Conservation (phyloP, 768 basidiomycete species). For the Hypholoma sublateritium region DNA sequence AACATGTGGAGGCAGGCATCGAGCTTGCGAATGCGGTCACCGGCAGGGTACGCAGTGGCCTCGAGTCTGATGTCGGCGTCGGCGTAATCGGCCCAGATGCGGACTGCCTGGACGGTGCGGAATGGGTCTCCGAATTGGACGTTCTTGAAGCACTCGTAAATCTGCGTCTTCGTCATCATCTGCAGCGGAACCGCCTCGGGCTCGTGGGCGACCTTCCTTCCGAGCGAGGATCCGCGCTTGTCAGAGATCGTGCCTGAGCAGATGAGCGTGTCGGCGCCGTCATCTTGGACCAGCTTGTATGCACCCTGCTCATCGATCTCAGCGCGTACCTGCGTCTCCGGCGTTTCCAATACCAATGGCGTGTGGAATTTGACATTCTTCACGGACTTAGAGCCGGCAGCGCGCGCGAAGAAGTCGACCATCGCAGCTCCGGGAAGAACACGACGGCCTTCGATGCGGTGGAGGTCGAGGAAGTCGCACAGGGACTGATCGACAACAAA, state of each 20-base stretch:
- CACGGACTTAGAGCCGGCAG: conserved; percentile 17
- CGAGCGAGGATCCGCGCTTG: conserved; percentile 7
- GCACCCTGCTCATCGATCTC: conserved; percentile 20
- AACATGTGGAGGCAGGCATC: conserved; percentile 37
- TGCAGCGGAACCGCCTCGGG: conserved; percentile 21
- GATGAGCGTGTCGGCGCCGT: conserved; percentile 19
- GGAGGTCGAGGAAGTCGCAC: conserved; percentile 28
- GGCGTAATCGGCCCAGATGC: conserved; percentile 29
- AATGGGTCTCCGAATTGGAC: conserved; percentile 33
- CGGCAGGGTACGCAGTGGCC: conserved; percentile 18
- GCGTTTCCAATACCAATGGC: conserved; percentile 26
- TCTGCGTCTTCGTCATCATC: conserved; percentile 25
- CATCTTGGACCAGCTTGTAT: conserved; percentile 25
- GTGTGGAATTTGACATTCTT: conserved; percentile 30
- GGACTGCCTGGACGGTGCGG: conserved; percentile 28
- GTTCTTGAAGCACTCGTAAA: conserved; percentile 32
- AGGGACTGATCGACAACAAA: conserved; percentile 28
- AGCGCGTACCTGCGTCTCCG: conserved; percentile 20
- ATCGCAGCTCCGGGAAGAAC: conserved; percentile 35
- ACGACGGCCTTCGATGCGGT: conserved; percentile 33
- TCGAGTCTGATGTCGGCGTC: conserved; percentile 27
- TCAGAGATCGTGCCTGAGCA: conserved; percentile 28
- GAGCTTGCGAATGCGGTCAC: conserved; percentile 32
- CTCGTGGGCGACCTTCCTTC: conserved; percentile 17
- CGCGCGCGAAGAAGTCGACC: conserved; percentile 28